Conservation (phyloP, 164 flowering plant species). For the Aristolochia fimbriata region DNA sequence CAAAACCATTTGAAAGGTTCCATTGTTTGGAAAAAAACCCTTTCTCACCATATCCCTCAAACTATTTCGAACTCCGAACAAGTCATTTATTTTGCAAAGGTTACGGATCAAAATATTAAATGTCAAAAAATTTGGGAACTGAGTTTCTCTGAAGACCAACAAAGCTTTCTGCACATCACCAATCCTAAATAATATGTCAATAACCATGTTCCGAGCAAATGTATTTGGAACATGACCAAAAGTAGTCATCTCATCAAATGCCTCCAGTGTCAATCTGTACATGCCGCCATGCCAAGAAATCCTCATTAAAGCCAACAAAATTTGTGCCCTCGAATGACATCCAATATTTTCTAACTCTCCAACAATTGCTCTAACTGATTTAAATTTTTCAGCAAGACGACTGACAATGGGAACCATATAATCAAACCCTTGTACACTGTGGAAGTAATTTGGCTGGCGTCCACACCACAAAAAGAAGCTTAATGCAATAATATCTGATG, state of each 20-base stretch:
- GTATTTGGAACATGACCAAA: constrained; percentile 41
- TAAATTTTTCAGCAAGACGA: constrained; percentile 20
- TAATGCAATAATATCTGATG: constrained; percentile 45
- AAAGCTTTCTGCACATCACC: constrained; percentile 30
- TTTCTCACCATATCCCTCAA: constrained; percentile 28
- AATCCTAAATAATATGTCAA: constrained; percentile 45
- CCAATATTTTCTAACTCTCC: constrained; percentile 33
- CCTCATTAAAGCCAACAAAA: constrained; percentile 44
- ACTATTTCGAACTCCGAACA: constrained; percentile 15
- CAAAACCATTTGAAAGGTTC: constrained; percentile 31
- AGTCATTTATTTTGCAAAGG: constrained; percentile 39
- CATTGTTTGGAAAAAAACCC: constrained; percentile 34
- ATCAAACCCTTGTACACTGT: constrained; percentile 22
- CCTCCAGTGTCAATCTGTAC: constrained; percentile 36
- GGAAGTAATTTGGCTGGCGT: constrained; percentile 41
- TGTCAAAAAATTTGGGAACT: constrained; percentile 42
- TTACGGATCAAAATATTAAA: constrained; percentile 41
- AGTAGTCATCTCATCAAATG: constrained; percentile 34
- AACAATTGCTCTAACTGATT: constrained; percentile 28
- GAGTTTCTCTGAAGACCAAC: constrained; percentile 20
- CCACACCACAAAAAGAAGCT: constrained; percentile 62
- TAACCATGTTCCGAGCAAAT: constrained; percentile 44
- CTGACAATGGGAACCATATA: constrained; percentile 28
- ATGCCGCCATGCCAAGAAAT: constrained; percentile 53
- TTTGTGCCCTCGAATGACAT: constrained; percentile 32